A percentile compares a stretch with the other conserved stretches of the same genome.
These are phyloP conservation scores for Dalbergia cochinchinensis DNA, from an alignment of 306 rosid genomes.

Conservation along the genomic window DNA sequence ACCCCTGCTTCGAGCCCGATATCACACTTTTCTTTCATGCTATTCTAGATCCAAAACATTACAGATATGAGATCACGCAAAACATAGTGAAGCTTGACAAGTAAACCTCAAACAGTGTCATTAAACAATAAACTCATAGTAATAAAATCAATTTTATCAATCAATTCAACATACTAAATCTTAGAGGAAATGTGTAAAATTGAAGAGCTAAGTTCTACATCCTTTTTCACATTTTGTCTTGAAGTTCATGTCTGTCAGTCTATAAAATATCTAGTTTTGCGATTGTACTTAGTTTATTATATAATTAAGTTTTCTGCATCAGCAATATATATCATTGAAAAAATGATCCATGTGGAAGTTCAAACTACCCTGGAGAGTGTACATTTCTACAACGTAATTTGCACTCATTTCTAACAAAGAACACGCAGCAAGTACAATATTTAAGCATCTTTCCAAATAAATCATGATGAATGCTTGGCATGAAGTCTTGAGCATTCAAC, in stretches of 20 bases:
- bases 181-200: slow-evolving; percentile 7
- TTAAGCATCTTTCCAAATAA: not conserved
- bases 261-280: not conserved
- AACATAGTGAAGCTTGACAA: not conserved
- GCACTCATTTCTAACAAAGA: not conserved
- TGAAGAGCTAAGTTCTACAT: slow-evolving; percentile 9
- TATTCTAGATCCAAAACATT: not conserved
- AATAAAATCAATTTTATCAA: not conserved
- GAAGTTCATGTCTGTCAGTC: not conserved
- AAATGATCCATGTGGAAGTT: not conserved
- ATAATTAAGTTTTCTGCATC: not conserved
- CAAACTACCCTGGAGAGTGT: not conserved
- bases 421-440: not conserved
- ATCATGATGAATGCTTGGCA: not conserved
- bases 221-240: not conserved
- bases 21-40: slow-evolving; percentile 12
- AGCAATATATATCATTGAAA: not conserved
- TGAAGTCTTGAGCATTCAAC: slow-evolving; percentile 24
- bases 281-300: slow-evolving; percentile 1
- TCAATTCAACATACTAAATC: not conserved
- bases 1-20: not conserved
- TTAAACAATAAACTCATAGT: slow-evolving; percentile 7
- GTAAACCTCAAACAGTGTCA: slow-evolving; percentile 8
- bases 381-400: not conserved
- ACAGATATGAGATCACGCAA: not conserved